Evolutionary conservation across 2,329 filamentous ascomycete genomes (phyloP), one percentile per base, ranked within the genome.

Genomic region (Fusarium sp.): DNA sequence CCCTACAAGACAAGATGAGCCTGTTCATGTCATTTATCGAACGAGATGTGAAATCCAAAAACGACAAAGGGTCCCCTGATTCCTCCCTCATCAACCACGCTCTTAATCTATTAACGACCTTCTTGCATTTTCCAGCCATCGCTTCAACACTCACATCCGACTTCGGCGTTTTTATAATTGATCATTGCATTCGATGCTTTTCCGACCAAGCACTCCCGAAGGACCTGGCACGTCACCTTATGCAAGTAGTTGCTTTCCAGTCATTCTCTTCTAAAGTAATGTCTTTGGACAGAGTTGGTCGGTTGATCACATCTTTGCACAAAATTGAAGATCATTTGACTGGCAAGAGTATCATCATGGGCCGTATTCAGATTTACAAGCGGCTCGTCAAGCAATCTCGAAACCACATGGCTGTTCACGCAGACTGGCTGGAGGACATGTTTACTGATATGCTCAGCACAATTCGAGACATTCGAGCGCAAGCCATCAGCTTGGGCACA

Each of bases 11-110:
- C 49, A 96, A 96, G 77, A 90, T 97, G 84, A 85, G 86, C 13
- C 80, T 92, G 4, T 85, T 98, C 59, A 88, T 88, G 69, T 90
- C 93, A 61, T 97, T 94, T 75, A 93, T 98, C 55, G 89, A 91
- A 72, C 87, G 94, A 61, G 96, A 99, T 75, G 84, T 97, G 23
- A 86, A 84, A 9, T 84, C 88, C 13, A 89, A 87, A 67, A 83
- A 85, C 35, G 76, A 84, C 8, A 80, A 85, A 59, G 85, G 87
- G 49, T 79, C 75, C 43, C 81, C 81, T 56, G 92, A 97, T 72
- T 85, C 86, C 2, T 90, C 90, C 42, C 84, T 98, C 14, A 85
- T 90, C 46, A 90, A 90, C 51, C 91, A 96, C 69, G 91, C 94
- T 5, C 81, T 97, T 52, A 92, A 89, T 61, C 82, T 98, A 6